Conservation (phyloP, 139 green algal species). For the Coelastrella sp. region DNA sequence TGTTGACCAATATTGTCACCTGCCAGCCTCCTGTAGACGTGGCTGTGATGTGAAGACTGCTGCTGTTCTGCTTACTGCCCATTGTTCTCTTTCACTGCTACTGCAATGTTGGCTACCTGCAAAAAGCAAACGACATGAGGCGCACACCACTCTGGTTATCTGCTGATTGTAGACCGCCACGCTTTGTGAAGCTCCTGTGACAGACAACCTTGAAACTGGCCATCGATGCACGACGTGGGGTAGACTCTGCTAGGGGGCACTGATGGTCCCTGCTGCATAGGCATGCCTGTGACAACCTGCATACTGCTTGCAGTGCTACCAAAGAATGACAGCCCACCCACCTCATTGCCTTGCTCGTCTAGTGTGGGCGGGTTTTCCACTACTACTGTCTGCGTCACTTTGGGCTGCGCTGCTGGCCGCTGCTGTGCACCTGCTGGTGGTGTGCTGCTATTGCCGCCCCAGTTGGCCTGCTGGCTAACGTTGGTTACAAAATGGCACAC, state of each 20-base stretch:
- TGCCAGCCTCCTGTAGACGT: not conserved
- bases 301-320: too few relatives aligned
- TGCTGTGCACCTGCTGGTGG: not conserved
- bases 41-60: too few relatives aligned
- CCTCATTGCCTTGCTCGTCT: constrained; percentile 85
- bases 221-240: too few relatives aligned
- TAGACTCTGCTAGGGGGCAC: too few relatives aligned
- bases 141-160: not conserved
- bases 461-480: constrained; percentile 37
- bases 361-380: constrained; percentile 85
- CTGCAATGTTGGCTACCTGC: constrained; percentile 35
- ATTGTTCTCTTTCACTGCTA: constrained; percentile 27
- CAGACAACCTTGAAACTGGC: too few relatives aligned
- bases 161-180: too few relatives aligned
- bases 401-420: constrained; percentile 16
- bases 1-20: not conserved
- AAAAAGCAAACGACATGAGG: not conserved
- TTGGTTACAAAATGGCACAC: constrained; percentile 92
- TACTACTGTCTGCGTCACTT: constrained; percentile 76
- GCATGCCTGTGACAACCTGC: too few relatives aligned
- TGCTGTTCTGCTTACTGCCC: not conserved
- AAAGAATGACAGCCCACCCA: constrained; percentile 7
- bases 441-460: constrained; percentile 10
- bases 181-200: too few relatives aligned
- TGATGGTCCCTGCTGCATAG: too few relatives aligned